Evolutionary conservation across 2,329 filamentous ascomycete species (phyloP).

Genomic region (Basipetospora chlamydospora): DNA sequence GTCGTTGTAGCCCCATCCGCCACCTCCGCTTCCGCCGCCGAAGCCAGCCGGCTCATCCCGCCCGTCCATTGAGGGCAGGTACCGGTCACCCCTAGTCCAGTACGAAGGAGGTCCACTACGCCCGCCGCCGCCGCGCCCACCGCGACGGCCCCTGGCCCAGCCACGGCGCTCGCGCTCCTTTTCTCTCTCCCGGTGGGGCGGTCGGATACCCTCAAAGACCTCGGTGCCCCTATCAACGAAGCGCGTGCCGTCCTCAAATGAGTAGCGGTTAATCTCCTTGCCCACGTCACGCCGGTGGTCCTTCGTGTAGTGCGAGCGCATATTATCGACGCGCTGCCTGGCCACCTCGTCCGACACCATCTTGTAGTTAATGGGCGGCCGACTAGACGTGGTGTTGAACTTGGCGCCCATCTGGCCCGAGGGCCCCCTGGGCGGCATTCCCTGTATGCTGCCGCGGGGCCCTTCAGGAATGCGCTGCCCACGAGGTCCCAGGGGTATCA

Average conservation of each 20-base stretch:
- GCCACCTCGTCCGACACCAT: constrained; percentile 52
- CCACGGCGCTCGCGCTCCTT: constrained; percentile 10
- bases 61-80: not conserved
- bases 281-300: constrained; percentile 26
- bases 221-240: constrained; percentile 63
- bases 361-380: constrained; percentile 28
- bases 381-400: constrained; percentile 20
- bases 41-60: constrained; percentile 1
- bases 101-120: constrained; percentile 5
- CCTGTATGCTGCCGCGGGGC: too few relatives aligned
- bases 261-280: constrained; percentile 50
- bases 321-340: constrained; percentile 45
- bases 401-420: too few relatives aligned
- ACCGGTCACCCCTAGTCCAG: constrained; percentile 2
- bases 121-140: constrained; percentile 19
- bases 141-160: too few relatives aligned
- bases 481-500: constrained; percentile 23
- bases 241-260: constrained; percentile 50
- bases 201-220: constrained; percentile 49
- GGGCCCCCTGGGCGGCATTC: too few relatives aligned
- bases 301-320: constrained; percentile 31
- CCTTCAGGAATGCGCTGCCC: constrained; percentile 11
- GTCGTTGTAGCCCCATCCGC: not conserved
- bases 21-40: constrained; percentile 1
- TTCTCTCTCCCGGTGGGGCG: constrained; percentile 20